Evolutionary conservation across 2,329 filamentous ascomycete species (phyloP).

Genomic region (Dothiorella sarmentorum): DNA sequence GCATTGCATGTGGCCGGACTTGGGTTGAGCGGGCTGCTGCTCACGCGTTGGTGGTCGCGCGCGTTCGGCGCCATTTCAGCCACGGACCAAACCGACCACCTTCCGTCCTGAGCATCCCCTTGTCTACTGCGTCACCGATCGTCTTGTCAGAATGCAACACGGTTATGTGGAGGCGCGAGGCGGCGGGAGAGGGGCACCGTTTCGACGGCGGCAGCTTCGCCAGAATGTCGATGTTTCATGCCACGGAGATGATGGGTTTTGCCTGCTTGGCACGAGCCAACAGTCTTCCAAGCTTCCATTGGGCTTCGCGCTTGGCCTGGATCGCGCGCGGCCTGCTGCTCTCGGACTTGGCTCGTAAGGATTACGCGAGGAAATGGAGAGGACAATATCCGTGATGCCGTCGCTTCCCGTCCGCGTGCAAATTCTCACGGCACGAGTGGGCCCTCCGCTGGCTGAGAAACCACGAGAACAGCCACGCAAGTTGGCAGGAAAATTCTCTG

Average conservation of each 20-base stretch:
- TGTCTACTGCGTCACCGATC: slow-evolving; percentile 8
- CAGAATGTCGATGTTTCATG: slow-evolving; percentile 16
- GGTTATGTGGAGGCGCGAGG: slow-evolving; percentile 7
- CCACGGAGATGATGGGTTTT: slow-evolving; percentile 15
- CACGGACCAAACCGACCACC: slow-evolving; percentile 14
- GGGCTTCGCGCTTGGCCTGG: slow-evolving; percentile 1
- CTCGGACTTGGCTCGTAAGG: slow-evolving; percentile 12
- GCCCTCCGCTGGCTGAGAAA: slow-evolving; percentile 13
- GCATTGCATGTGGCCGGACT: slow-evolving; percentile 14
- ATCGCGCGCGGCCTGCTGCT: slow-evolving; percentile 10
- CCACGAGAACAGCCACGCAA: slow-evolving; percentile 6
- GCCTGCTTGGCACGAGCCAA: slow-evolving; percentile 13
- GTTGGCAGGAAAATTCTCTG: slow-evolving; percentile 17
- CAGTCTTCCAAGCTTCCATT: slow-evolving; percentile 10
- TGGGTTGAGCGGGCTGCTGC: slow-evolving; percentile 6
- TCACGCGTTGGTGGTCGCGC: slow-evolving; percentile 16
- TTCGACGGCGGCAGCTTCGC: slow-evolving; percentile 2
- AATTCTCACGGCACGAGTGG: slow-evolving; percentile 14
- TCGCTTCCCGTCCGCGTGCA: slow-evolving; percentile 10
- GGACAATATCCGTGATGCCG: not conserved
- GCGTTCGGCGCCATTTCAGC: slow-evolving; percentile 17
- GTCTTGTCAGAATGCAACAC: slow-evolving; percentile 1
- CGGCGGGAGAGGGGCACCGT: not conserved
- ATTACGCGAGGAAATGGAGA: slow-evolving; percentile 17
- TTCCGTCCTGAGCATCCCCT: slow-evolving; percentile 15